Evolutionary conservation across 768 basidiomycete species (phyloP).

Genomic region (Suillus clintonianus): DNA sequence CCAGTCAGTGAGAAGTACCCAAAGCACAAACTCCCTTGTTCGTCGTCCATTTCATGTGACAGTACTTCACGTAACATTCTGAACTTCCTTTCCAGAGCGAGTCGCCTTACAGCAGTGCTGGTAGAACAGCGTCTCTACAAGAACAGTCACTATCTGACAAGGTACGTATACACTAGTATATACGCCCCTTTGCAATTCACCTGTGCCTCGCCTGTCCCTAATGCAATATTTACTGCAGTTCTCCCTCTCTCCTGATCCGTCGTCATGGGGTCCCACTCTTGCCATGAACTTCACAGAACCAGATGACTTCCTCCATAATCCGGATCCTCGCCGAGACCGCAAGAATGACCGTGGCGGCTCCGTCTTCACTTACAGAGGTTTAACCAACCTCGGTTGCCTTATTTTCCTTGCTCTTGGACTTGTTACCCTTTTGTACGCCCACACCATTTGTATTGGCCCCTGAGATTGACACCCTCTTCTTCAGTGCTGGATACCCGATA

Average conservation of each 20-base stretch:
- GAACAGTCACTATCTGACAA: slow-evolving; percentile 60
- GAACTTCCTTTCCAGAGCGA: slow-evolving; percentile 33
- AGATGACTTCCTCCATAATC: slow-evolving; percentile 75
- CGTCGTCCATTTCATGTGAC: slow-evolving; percentile 13
- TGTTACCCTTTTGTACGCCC: slow-evolving; percentile 59
- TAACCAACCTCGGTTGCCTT: slow-evolving; percentile 73
- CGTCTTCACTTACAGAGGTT: slow-evolving; percentile 68
- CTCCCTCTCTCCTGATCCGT: slow-evolving; percentile 73
- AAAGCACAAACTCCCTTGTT: slow-evolving; percentile 47
- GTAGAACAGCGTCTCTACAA: slow-evolving; percentile 28
- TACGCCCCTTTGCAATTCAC: neutral
- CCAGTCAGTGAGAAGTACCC: slow-evolving; percentile 33
- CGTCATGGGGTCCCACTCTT: slow-evolving; percentile 70
- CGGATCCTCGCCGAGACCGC: slow-evolving; percentile 64
- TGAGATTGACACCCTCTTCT: slow-evolving; percentile 6
- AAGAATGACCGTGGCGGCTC: slow-evolving; percentile 55
- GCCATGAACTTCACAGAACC: slow-evolving; percentile 57
- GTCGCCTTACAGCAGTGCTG: slow-evolving; percentile 40
- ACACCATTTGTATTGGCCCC: neutral
- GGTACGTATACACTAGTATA: slow-evolving; percentile 31
- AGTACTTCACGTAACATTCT: neutral
- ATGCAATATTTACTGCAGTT: slow-evolving; percentile 43
- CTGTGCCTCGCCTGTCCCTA: neutral
- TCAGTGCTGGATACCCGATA: slow-evolving; percentile 64
- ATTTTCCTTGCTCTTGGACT: slow-evolving; percentile 53